These are phyloP conservation scores for Aspergillus wentii DNA, from an alignment of 495 filamentous ascomycete genomes.

Conservation along the genomic window DNA sequence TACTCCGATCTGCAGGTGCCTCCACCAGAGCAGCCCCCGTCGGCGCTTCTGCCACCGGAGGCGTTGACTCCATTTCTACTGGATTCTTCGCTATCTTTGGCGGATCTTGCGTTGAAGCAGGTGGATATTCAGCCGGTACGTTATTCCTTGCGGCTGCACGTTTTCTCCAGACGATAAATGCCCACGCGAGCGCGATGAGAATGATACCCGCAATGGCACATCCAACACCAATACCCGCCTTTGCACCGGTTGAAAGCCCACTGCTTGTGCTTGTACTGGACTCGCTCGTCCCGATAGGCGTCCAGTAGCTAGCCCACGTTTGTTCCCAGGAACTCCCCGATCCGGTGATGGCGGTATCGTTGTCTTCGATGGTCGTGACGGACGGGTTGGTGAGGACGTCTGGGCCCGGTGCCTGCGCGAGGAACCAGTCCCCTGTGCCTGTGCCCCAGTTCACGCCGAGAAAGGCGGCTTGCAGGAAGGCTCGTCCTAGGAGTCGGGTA, in stretches of 20 bases:
- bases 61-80: no score
- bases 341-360: constrained; percentile 12
- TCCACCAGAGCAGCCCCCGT: no score
- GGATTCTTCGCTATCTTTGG: no score
- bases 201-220: constrained; percentile 4
- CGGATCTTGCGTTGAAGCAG: no score
- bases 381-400: constrained; percentile 12
- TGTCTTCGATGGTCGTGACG: background rate
- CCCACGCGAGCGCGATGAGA: no score
- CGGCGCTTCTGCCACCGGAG: no score
- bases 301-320: constrained; percentile 36
- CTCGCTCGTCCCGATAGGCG: constrained; percentile 5
- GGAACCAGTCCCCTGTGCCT: constrained; percentile 39
- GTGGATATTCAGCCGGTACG: no score
- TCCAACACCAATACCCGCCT: constrained; percentile 24
- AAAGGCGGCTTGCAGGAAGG: constrained; percentile 56
- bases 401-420: constrained; percentile 50
- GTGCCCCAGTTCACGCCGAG: constrained; percentile 46
- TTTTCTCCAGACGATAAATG: no score
- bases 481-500: constrained; percentile 41
- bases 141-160: no score
- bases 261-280: background rate
- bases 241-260: constrained; percentile 20
- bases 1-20: no score
- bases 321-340: constrained; percentile 26